Evolutionary conservation across 192 early-diverging fungal species (phyloP), one percentile per base, ranked within the genome.

Genomic region (Podochytrium sp.): DNA sequence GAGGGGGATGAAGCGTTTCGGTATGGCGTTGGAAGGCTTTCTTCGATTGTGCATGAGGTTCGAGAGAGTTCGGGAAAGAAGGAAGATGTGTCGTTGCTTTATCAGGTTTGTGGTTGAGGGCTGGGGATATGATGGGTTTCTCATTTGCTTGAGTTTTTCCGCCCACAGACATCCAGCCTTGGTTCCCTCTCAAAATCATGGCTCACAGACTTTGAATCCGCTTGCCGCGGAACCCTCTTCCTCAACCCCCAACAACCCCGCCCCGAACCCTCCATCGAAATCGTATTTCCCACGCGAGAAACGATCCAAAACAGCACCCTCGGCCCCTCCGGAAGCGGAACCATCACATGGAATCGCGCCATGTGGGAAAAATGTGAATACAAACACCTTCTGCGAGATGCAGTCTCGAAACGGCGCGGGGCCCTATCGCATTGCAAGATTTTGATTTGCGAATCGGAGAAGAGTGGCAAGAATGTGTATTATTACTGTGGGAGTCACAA

Each of bases 351-450:
- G 62, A 32, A 18, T 25, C 25, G 37, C n/a, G 62, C n/a, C 25
- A 6, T 47, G 16, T 77, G 62, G 60, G 64, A 39, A 35, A 33
- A 18, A 12, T 41, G 56, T 37, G 14, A 53, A 18, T 64, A 64
- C 4, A 39, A 49, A 42, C 37, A 39, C 39, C 37, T 76, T 2
- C 23, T 80, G 47, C 70, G 42, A 41, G 57, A 80, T 49, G 23
- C 18, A 3, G 47, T 70, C 4, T 68, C 63, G 2, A 66, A 27
- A 34, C 58, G 79, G 23, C 16, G 7, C 0, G 75, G 79, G 2
- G 55, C 67, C 2, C 41, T 80, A 3, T 55, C 60, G 10, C 79
- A 80, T 52, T 50, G 61, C 52, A 80, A 80, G 59, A 56, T 77
- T n/a, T 34, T 66, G 16, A 47, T 76, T 4, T 66, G 55, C 61